Base-by-base conservation (phyloP, 768 basidiomycete genomes). In the Myochromella boudieri region DNA sequence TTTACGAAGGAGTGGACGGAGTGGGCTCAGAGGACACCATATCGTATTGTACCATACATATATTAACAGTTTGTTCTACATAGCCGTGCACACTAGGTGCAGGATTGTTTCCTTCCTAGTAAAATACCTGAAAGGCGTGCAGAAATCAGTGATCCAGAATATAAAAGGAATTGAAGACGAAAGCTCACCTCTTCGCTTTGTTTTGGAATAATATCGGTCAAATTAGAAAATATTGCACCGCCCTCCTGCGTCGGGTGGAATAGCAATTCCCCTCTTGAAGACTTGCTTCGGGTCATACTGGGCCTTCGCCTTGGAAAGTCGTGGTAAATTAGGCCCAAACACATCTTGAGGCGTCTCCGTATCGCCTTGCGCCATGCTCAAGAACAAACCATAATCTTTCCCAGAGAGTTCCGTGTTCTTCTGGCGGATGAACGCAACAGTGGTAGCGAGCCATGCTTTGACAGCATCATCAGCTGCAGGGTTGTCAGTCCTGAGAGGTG, bases 261-360 rank as follows among this genome's bases (percentile, higher is more conserved):
- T 34, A 14, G 33, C 14, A 14, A 34, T 34, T 12, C 33, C 33
- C 7, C 18, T 34, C n/a, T 17, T 34, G 33, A 34, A 68, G 6
- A 67, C 52, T 27, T 59, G 61, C 29, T 52, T 56, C 14, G 66
- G 66, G 42, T 68, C 66, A 45, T 64, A 68, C 45, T 61, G 60
- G 0, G 56, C 53, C 52, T 67, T 67, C 26, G 63, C 20, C 43
- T 51, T 56, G 18, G 56, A 49, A 38, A 64, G 44, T 17, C 57
- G 51, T 17, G 55, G 51, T 22, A 64, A 52, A 42, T 63, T 59
- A 6, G 32, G 47, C 12, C 62, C 65, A 43, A 56, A 66, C 1
- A 65, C 60, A n/a, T 59, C 59, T 36, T 58, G 59, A 3, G 56
- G 44, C 27, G 45, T 42, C 48, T 67, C 62, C n/a, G n/a, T n/a